These are phyloP conservation scores for Chaetomium cochliodes DNA, from an alignment of 495 filamentous ascomycete genomes.

Conservation along the genomic window DNA sequence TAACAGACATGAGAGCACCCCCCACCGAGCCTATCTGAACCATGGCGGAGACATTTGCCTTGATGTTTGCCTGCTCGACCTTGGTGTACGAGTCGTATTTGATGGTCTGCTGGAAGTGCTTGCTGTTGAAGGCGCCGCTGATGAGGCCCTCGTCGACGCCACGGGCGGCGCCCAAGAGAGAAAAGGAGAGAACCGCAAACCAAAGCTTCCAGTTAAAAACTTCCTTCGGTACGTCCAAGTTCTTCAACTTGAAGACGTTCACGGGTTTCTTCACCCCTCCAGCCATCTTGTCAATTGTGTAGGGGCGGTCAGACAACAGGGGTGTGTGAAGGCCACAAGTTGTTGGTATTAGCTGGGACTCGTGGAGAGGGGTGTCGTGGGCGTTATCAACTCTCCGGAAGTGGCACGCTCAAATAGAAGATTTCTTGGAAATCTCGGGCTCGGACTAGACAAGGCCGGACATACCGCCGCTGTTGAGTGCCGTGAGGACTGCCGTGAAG, in stretches of 20 bases:
- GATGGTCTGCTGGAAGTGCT: slow-evolving; percentile 60
- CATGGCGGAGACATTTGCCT: slow-evolving; percentile 70
- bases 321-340: background rate
- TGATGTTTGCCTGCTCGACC: slow-evolving; percentile 59
- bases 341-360: background rate
- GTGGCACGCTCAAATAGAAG: background rate
- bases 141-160: slow-evolving; percentile 76
- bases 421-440: background rate
- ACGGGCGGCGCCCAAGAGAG: slow-evolving; percentile 66
- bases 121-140: slow-evolving; percentile 62
- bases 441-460: background rate
- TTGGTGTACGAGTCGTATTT: slow-evolving; percentile 53
- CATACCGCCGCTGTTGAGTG: background rate
- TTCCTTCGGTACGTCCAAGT: slow-evolving; percentile 54
- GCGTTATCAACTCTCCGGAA: background rate
- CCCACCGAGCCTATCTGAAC: slow-evolving; percentile 67
- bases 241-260: slow-evolving; percentile 63
- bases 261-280: slow-evolving; percentile 63
- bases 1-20: slow-evolving; percentile 59
- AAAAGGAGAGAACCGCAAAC: slow-evolving; percentile 66
- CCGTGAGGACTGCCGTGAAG: background rate
- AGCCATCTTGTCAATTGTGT: slow-evolving; percentile 47
- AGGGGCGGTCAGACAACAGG: background rate
- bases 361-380: background rate
- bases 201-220: slow-evolving; percentile 65